Base-by-base conservation (phyloP, 108 stramenopile genomes). In the Nitzschia sp. region DNA sequence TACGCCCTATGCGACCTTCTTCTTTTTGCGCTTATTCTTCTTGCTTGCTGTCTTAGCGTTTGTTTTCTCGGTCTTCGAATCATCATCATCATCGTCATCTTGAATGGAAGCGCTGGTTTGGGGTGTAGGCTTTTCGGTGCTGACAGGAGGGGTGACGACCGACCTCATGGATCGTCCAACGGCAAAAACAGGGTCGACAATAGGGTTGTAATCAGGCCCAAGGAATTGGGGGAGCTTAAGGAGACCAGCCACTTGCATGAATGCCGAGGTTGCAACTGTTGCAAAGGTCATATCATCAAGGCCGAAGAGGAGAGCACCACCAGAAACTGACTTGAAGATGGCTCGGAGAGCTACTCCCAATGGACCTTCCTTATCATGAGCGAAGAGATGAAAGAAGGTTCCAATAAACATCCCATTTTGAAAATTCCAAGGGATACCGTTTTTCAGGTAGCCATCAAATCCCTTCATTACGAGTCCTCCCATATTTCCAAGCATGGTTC, bases 381-480 rank as follows among this genome's bases (percentile, higher is more conserved):
- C 86, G 46, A 80, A 87, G 61, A 93, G 80, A 46, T 90, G 92
- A 69, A 82, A 93, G 51, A 88, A 84, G 11, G 86, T 71, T n/a
- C 86, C 84, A 65, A 79, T 75, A 42, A 77, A 63, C 5, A 90
- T 15, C 51, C 83, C 90, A 79, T 91, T 88, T 59, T 91, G 87
- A 57, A 88, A 87, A n/a, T 84, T 65, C 85, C 85, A 91, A 11
- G 87, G 87, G 69, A 87, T 86, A 1, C 86, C 86, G 24, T 77
- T 75, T 43, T 76, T 57, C 67, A 90, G 58, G 59, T 90, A 80
- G 6, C 58, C 82, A 72, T 90, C 73, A 55, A 90, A 84, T 50
- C 89, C 90, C n/a, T 77, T 81, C 61, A 70, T 44, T 44, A 90
- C 70, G 57, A 93, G 89, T 1, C 84, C 85, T 38, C 87, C 86